Percentiles rank a stretch among this genome's conserved stretches.
These are phyloP conservation scores for Globisporangium cederbergense DNA, from an alignment of 352 stramenopile species.

Conservation along the genomic window DNA sequence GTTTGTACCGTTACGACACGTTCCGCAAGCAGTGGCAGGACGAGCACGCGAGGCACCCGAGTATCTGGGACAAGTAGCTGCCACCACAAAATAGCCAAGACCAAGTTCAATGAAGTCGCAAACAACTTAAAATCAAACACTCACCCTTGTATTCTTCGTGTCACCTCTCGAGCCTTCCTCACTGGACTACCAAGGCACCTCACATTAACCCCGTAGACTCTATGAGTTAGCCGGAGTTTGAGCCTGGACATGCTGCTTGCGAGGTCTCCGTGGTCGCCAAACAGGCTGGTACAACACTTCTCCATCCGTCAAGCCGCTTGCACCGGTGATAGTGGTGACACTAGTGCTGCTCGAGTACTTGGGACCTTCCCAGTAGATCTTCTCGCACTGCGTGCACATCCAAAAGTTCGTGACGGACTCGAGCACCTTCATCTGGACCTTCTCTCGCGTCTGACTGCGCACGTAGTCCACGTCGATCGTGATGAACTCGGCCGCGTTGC, in stretches of 20 bases:
- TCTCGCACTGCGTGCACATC: conserved; percentile 56
- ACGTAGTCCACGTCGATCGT: conserved; percentile 27
- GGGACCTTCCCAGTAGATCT: conserved; percentile 76
- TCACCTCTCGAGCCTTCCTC: neutral
- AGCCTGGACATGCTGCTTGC: neutral
- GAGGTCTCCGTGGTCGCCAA: neutral
- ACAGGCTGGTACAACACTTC: conserved; percentile 12
- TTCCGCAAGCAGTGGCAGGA: conserved; percentile 75
- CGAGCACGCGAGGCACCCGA: conserved; percentile 51
- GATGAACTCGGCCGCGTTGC: conserved; percentile 43
- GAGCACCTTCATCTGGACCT: conserved; percentile 29
- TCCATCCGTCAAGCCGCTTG: neutral
- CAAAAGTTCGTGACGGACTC: conserved; percentile 35
- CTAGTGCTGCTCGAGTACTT: conserved; percentile 45
- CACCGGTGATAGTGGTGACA: neutral
- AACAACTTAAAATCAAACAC: neutral
- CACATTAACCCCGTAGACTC: too few relatives aligned
- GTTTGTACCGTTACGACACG: conserved; percentile 73
- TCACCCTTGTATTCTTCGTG: neutral
- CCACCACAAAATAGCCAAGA: neutral
- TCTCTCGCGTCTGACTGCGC: conserved; percentile 24
- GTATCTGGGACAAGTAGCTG: conserved; percentile 37
- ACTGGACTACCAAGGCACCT: neutral
- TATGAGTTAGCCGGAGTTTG: neutral
- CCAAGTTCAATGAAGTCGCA: neutral